Evolutionary conservation across 805 yeast genomes (phyloP), one percentile per base, ranked within the genome.

Genomic region (Yarrowia porcina): DNA sequence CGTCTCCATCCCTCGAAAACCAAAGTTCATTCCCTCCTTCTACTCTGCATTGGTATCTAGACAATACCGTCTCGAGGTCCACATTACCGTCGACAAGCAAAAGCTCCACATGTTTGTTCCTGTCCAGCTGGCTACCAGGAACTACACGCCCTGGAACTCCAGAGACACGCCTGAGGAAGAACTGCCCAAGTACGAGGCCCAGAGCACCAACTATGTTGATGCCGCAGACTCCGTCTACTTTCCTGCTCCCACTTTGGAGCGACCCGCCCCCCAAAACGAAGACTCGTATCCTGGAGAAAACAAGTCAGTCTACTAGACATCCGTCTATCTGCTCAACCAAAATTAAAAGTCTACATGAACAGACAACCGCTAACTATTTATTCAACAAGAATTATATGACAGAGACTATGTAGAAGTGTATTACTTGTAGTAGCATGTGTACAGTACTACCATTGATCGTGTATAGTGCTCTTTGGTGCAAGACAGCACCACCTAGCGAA

Each of bases 101-200:
- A 56, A 56, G 49, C 15, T 56, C 23, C 36, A 30, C n/a, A 27
- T 56, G 61, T 38, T 56, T 20, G 49, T 56, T 30, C 61, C 61
- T 28, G 61, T 56, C 12, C 49, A 39, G 39, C 49, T 56, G 47
- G 61, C 61, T 28, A 56, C 61, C 30, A 38, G 61, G 20, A 38
- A 56, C 49, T 56, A 56, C 39, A 41, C 49, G 9, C 61, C 61
- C 2, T 56, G 61, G 61, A 56, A 39, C 49, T 39, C 47, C 2
- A 18, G 49, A 27, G 61, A 32, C 49, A 25, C 59, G 2, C 47
- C 47, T 8, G 61, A 15, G 30, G 61, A 56, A 39, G 61, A 56
- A 38, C 20, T 56, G 61, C 61, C 61, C 36, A 56, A 56, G 38
- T 56, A 56, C 20, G 61, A 56, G 49, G 49, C 49, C n/a, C 49